Base-by-base conservation (phyloP, 1,284 basidiomycete genomes). In the Apiotrichum sp. region DNA sequence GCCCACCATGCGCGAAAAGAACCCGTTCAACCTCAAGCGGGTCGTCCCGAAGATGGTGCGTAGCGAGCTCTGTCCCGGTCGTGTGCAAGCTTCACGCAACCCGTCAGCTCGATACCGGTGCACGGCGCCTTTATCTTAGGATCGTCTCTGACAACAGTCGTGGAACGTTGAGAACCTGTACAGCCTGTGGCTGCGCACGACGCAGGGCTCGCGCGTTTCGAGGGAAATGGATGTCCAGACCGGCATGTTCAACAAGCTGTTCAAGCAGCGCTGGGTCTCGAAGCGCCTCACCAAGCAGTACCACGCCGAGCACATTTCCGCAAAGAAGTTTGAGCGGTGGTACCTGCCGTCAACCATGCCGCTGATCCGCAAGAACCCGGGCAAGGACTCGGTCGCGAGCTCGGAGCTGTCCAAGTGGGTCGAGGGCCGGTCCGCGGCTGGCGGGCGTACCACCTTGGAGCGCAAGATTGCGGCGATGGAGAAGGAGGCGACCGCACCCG, bases 281-380 rank as follows among this genome's bases (percentile, higher is more conserved):
- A 98, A 97, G 77, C 82, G 86, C n/a, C 83, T 93, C 59, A 83
- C 92, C 35, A 86, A 93, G 56, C 93, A 85, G 4, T 98, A 98
- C 80, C 95, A 98, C 73, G 93, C 93, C 41, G 93, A 98, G 81
- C 88, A 85, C 76, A 92, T 98, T 61, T 86, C 86, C 54, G 91
- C 95, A 78, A 88, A 87, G 68, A 85, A 86, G 42, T 98, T 98
- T 83, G 93, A 95, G 74, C 85, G 89, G 51, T 95, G 92, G 88
- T 98, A 92, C 75, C 82, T 98, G 29, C 95, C 95, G 9, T 80
- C 83, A 56, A 85, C 83, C 0, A 80, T 98, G 11, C 93, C 95
- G 0, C 88, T 90, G 64, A 88, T 96, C 52, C 86, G 47, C 6
- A 13, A 14, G 77, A 54, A 67, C 52, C 61, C 57, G 74, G 62